Conservation (phyloP, 1,284 basidiomycete species). For the Grifola frondosa region DNA sequence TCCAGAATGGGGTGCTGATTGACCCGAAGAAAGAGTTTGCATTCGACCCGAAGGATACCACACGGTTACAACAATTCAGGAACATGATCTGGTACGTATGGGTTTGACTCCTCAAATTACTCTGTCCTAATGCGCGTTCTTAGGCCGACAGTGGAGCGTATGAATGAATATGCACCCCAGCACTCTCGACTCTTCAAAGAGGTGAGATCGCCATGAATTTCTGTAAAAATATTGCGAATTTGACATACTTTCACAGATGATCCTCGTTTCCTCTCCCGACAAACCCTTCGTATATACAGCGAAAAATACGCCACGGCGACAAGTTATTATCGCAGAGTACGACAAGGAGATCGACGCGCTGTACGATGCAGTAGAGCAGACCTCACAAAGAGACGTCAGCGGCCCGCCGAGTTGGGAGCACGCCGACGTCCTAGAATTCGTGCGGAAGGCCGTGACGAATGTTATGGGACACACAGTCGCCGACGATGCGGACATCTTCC, state of each 20-base stretch:
- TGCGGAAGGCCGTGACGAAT: constrained; percentile 24
- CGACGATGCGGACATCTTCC: constrained; percentile 39
- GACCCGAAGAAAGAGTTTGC: constrained; percentile 26
- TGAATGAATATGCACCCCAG: constrained; percentile 38
- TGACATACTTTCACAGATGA: constrained; percentile 27
- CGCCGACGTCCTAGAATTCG: constrained; percentile 18
- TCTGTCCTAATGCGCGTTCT: too few relatives aligned
- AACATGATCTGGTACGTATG: constrained; percentile 32
- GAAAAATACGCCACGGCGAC: constrained; percentile 31
- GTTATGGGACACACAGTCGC: constrained; percentile 18
- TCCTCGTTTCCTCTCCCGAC: constrained; percentile 26
- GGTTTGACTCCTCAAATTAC: too few relatives aligned
- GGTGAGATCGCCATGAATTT: too few relatives aligned
- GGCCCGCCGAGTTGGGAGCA: constrained; percentile 28
- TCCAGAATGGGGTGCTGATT: constrained; percentile 37
- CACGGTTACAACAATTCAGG: constrained; percentile 23
- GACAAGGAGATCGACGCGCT: constrained; percentile 31
- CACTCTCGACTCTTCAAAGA: constrained; percentile 43
- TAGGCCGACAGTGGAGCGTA: constrained; percentile 38
- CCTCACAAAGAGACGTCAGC: constrained; percentile 21
- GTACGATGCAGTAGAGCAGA: constrained; percentile 30
- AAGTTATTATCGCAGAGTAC: constrained; percentile 29
- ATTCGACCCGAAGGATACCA: constrained; percentile 24
- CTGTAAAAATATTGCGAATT: neutral
- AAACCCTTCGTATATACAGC: constrained; percentile 36